Evolutionary conservation across 148 eudicot species (phyloP).

Genomic region (Linanthus parryae): DNA sequence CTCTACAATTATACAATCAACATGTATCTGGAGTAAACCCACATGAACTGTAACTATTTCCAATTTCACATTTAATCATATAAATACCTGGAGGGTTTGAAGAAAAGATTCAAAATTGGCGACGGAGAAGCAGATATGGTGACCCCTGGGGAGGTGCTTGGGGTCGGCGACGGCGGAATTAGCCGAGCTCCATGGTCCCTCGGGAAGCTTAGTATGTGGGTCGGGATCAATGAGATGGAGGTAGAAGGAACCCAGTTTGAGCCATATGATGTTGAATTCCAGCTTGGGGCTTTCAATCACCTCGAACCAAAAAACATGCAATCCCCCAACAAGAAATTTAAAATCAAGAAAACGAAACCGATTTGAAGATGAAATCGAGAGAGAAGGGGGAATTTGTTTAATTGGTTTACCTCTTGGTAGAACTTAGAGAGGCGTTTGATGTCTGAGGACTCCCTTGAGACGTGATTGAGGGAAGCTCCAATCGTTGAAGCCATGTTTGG

Average conservation of each 20-base stretch:
- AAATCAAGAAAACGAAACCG: no score
- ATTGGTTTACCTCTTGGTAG: conserved; percentile 54
- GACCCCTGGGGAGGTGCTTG: conserved; percentile 5
- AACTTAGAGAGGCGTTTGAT: conserved; percentile 68
- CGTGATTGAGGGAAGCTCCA: conserved; percentile 43
- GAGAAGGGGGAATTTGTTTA: no score
- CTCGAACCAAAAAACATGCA: conserved; percentile 84
- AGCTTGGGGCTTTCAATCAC: conserved; percentile 60
- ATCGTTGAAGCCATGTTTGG: conserved; percentile 2
- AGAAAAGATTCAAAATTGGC: conserved; percentile 4
- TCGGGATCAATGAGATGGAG: conserved; percentile 72
- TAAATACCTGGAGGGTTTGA: conserved; percentile 5
- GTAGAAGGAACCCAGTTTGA: conserved; percentile 50
- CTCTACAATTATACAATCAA: no score
- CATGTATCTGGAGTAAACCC: no score
- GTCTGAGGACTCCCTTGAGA: conserved; percentile 72
- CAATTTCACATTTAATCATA: no score
- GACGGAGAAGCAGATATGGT: conserved; percentile 10
- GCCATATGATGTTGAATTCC: conserved; percentile 66
- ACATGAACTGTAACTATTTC: no score
- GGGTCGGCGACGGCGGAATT: conserved; percentile 8
- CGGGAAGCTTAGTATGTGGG: conserved; percentile 7
- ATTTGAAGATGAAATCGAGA: no score
- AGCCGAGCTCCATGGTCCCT: conserved; percentile 13
- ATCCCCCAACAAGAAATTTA: no score